Conservation (phyloP, 495 filamentous ascomycete species). For the Aspergillus diversus region DNA sequence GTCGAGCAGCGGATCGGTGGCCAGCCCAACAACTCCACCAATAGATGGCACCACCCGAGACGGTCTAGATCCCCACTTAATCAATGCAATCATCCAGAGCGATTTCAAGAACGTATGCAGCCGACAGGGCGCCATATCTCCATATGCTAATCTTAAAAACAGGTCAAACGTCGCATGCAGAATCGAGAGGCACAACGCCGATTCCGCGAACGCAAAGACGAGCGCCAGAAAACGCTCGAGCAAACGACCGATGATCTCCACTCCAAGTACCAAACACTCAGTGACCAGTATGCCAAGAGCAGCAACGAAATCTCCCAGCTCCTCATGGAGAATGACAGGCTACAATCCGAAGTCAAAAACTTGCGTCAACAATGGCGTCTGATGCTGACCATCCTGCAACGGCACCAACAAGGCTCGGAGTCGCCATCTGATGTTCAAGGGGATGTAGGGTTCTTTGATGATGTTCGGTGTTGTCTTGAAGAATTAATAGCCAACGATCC, state of each 20-base stretch:
- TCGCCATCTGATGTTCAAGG: background rate
- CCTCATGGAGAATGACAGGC: conserved; percentile 10
- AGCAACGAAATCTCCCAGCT: conserved; percentile 9
- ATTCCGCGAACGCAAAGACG: conserved; percentile 18
- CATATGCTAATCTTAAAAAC: background rate
- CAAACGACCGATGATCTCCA: conserved; percentile 11
- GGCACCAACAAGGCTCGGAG: background rate
- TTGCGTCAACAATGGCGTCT: conserved; percentile 16
- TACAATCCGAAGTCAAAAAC: conserved; percentile 8
- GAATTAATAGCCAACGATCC: conserved; percentile 4
- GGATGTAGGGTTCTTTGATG: background rate
- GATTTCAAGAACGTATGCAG: conserved; percentile 10
- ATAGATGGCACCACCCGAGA: background rate
- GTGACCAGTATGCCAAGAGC: background rate
- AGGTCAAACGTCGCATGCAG: conserved; percentile 10
- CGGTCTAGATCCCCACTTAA: background rate
- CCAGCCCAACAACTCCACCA: conserved; percentile 2
- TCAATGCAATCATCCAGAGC: background rate
- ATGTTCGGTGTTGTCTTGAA: conserved; percentile 2
- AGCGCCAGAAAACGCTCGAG: conserved; percentile 12
- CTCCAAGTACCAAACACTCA: conserved; percentile 2
- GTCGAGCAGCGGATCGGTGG: background rate
- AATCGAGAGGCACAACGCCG: conserved; percentile 16
- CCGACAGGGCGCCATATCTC: background rate
- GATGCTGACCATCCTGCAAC: conserved; percentile 8